phyloP scores from a whole-genome alignment of 257 asterid genomes.

The Rhazya stricta region DNA sequence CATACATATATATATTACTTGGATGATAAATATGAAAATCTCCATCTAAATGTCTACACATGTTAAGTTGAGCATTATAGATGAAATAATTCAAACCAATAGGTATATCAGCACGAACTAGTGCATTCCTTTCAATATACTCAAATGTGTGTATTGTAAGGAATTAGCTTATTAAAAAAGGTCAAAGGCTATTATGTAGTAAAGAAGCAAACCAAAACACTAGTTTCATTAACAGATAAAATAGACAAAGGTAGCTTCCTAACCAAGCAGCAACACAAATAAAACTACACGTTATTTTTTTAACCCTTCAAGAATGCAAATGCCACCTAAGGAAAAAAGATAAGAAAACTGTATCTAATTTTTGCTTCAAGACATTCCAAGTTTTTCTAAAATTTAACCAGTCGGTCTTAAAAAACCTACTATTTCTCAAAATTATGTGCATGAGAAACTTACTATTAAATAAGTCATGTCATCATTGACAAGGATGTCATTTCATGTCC shows the following conservation, averaged over 20 bases:
- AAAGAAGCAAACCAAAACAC: not conserved
- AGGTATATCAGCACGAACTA: not conserved
- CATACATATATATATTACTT: too few species aligned
- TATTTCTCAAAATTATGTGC: too few species aligned
- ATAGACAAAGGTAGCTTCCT: not conserved
- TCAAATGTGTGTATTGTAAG: too few species aligned
- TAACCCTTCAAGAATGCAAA: too few species aligned
- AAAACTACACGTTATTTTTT: too few species aligned
- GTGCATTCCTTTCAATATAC: too few species aligned
- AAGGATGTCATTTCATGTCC: too few species aligned
- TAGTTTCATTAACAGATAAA: not conserved
- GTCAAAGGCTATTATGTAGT: not conserved
- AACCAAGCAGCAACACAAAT: not conserved
- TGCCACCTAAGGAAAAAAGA: too few species aligned
- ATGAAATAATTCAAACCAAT: not conserved
- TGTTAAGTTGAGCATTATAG: not conserved
- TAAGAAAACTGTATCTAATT: not conserved
- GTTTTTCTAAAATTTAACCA: too few species aligned
- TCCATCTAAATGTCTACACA: not conserved
- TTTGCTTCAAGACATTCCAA: not conserved
- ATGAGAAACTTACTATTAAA: too few species aligned
- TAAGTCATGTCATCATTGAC: too few species aligned
- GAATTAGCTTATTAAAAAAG: not conserved
- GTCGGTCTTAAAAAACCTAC: too few species aligned
- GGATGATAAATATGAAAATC: not conserved